Conservation (phyloP, 2,329 filamentous ascomycete genomes). For the Graphilbum sp. region DNA sequence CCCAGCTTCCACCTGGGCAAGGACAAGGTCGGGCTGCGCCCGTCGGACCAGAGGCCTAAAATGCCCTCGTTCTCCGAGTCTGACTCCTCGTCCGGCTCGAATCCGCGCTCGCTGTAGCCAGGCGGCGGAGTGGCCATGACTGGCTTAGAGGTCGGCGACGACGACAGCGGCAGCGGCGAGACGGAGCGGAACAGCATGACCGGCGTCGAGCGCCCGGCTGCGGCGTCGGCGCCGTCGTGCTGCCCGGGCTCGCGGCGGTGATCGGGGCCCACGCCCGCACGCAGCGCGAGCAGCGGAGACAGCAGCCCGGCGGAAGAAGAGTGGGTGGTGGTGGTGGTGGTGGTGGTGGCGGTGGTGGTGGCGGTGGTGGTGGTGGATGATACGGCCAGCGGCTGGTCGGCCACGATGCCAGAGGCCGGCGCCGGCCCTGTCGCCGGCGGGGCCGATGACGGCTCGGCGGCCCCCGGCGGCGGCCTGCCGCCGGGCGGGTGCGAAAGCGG, state of each 20-base stretch:
- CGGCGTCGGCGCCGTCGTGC: background rate
- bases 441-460: no score
- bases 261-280: no score
- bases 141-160: constrained; percentile 1
- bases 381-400: background rate
- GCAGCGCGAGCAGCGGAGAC: background rate
- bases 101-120: constrained; percentile 6
- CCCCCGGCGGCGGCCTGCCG: no score
- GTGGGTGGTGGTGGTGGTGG: no score
- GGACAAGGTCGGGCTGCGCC: constrained; percentile 7
- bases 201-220: constrained; percentile 1
- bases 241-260: no score
- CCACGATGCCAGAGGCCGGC: background rate
- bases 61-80: constrained; percentile 33
- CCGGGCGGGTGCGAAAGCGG: constrained; percentile 24
- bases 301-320: background rate
- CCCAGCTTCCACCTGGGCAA: constrained; percentile 16
- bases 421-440: no score
- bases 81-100: constrained; percentile 22
- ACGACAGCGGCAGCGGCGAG: constrained; percentile 8
- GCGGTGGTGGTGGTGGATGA: background rate
- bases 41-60: constrained; percentile 38
- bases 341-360: background rate
- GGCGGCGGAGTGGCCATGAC: constrained; percentile 7
- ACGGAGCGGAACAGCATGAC: constrained; percentile 26